Evolutionary conservation across 2,329 filamentous ascomycete species (phyloP), one percentile per base, ranked within the genome.

Genomic region (Simplicillium sp.): DNA sequence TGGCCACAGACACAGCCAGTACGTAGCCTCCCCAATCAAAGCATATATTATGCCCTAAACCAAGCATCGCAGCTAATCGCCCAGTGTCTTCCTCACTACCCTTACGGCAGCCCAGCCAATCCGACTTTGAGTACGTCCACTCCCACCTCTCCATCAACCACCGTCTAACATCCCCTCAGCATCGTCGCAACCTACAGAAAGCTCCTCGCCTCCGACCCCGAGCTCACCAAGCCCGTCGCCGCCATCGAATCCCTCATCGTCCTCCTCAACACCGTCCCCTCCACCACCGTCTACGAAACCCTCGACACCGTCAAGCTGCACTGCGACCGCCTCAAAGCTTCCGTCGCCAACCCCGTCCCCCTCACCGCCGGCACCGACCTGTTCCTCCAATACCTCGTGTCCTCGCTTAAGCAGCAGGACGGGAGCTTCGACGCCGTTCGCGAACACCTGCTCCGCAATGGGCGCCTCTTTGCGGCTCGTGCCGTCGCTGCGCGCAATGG

Each of bases 211-310:
- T 67, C 72, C 39, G 88, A 97, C 59, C 74, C 84, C 11, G 86
- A 94, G 46, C 75, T 97, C 40, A 96, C 90, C 29, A 96, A 95
- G 78, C 89, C 92, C 47, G 86, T 98, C 41, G 92, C 92, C 15
- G 88, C 89, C 44, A 95, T 95, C 57, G 87, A 94, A 66, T 82
- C 88, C 20, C 75, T 98, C 44, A 92, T 97, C 50, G 79, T 84
- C 56, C 82, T 92, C 45, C 84, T 97, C 44, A 82, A 83, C 55
- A 75, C 84, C 48, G 84, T 82, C 36, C 80, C 82, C 46, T 82
- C 87, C 7, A 84, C 82, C 16, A 98, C 92, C 43, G 87, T 95
- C 53, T 90, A 84, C 65, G 92, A 98, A 68, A 96, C 90, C 29
- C 83, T 97, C 58, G 83, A 90, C 52, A 78, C 89, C 36, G 77